These are phyloP conservation scores for Linnemannia hyalina DNA, from an alignment of 192 early-diverging fungal genomes.

Conservation along the genomic window DNA sequence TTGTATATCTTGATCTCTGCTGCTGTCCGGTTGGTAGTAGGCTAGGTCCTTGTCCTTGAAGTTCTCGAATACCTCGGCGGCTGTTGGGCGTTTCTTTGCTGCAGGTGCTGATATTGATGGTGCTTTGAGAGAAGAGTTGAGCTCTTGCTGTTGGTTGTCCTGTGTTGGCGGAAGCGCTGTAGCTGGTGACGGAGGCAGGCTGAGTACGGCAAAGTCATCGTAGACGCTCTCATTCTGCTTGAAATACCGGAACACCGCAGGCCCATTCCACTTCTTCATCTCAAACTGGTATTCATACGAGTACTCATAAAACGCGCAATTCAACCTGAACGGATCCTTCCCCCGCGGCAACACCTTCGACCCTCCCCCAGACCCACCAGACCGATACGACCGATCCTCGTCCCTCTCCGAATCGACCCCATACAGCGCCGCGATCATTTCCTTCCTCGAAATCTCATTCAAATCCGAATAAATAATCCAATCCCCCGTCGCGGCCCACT, in stretches of 20 bases:
- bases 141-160: background rate
- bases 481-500: conserved; percentile 46
- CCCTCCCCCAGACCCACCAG: background rate
- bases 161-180: too few relatives aligned
- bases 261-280: background rate
- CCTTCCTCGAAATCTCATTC: conserved; percentile 64
- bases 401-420: background rate
- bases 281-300: background rate
- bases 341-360: background rate
- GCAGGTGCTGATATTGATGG: background rate
- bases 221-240: background rate
- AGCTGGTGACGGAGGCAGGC: background rate
- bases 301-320: background rate
- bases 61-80: background rate
- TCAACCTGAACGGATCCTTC: background rate
- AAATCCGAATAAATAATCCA: conserved; percentile 67
- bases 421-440: background rate
- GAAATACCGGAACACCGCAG: background rate
- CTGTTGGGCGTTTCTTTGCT: background rate
- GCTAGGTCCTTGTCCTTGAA: background rate
- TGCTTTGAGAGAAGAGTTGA: background rate
- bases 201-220: background rate
- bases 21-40: background rate
- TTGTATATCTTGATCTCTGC: conserved; percentile 32
- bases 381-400: background rate